These are phyloP conservation scores for Lodderomyces pseudojiufengensis DNA, from an alignment of 1,139 yeast genomes.

Conservation along the genomic window DNA sequence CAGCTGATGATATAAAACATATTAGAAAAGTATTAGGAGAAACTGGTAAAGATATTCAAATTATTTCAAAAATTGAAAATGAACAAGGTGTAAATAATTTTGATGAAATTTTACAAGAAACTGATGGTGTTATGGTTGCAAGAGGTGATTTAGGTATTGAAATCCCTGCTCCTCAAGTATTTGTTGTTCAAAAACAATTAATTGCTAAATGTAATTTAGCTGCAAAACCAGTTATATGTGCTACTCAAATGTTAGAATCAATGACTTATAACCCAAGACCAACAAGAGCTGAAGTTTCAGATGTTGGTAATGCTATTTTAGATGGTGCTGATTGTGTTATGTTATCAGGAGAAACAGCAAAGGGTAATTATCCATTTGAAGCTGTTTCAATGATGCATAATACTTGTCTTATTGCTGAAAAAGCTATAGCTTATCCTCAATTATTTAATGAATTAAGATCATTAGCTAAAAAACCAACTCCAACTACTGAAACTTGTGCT, in stretches of 20 bases:
- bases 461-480: slow-evolving; percentile 83
- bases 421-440: slow-evolving; percentile 88
- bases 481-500: slow-evolving; percentile 95
- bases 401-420: slow-evolving; percentile 94
- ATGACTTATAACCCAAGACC: slow-evolving; percentile 99
- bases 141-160: slow-evolving; percentile 99
- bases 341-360: slow-evolving; percentile 99
- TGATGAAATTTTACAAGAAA: slow-evolving; percentile 88
- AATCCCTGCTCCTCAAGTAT: slow-evolving; percentile 98
- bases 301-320: slow-evolving; percentile 97
- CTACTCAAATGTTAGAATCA: slow-evolving; percentile 99
- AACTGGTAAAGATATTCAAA: slow-evolving; percentile 93
- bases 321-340: slow-evolving; percentile 99
- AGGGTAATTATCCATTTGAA: slow-evolving; percentile 97
- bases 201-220: slow-evolving; percentile 99
- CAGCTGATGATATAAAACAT: slow-evolving; percentile 83
- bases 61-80: slow-evolving; percentile 96
- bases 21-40: slow-evolving; percentile 95
- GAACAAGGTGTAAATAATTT: slow-evolving; percentile 99
- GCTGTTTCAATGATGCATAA: slow-evolving; percentile 99
- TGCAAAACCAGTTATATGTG: slow-evolving; percentile 99
- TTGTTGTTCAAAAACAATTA: slow-evolving; percentile 97
- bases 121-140: slow-evolving; percentile 99
- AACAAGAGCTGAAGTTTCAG: slow-evolving; percentile 99
- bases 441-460: slow-evolving; percentile 86